Base-by-base conservation (phyloP, 2,329 filamentous ascomycete genomes). In the Botryotinia calthae region DNA sequence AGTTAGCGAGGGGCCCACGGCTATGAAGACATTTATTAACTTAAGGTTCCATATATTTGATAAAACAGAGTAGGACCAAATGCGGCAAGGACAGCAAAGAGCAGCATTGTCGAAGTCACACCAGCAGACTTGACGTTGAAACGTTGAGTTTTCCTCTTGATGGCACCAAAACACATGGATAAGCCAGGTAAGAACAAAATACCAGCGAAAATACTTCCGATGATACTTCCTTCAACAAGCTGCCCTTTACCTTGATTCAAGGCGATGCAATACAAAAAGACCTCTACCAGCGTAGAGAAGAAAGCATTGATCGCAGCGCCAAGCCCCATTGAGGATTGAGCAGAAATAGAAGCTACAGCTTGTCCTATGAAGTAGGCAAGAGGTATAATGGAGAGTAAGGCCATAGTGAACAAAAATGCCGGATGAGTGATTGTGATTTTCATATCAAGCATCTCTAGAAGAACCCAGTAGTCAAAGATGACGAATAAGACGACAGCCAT, bases 341-440 rank as follows among this genome's bases (percentile, higher is more conserved):
- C 96, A 16, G 96, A 99, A 78, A 99, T 99, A 70, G 96, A 99
- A 3, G 96, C 96, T 63, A 99, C 96, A 54, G 96, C 96, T 83
- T 99, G 96, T 1, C 96, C 96, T 77, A 99, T 99, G 82, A 99
- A 99, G 83, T 99, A 99, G 22, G 96, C 96, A 71, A 99, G 84
- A 4, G 96, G 96, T 66, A 99, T 98, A 81, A 99, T 97, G 62
- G 96, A 98, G 73, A 97, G 85, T 22, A 99, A 83, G 6, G 92
- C 93, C 6, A 95, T 88, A 0, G 90, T 87, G 81, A 99, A 99
- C 68, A 98, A 87, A 77, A 98, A 91, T 14, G 93, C 94, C 0
- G 94, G 90, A 40, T 93, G 90, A 0, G 95, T 97, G 76, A 98
- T 82, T 81, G 90, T 89, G 74, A 86, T 89, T n/a, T 76, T 84